Conservation (phyloP, 1,284 basidiomycete species). For the Cerioporus squamosus region DNA sequence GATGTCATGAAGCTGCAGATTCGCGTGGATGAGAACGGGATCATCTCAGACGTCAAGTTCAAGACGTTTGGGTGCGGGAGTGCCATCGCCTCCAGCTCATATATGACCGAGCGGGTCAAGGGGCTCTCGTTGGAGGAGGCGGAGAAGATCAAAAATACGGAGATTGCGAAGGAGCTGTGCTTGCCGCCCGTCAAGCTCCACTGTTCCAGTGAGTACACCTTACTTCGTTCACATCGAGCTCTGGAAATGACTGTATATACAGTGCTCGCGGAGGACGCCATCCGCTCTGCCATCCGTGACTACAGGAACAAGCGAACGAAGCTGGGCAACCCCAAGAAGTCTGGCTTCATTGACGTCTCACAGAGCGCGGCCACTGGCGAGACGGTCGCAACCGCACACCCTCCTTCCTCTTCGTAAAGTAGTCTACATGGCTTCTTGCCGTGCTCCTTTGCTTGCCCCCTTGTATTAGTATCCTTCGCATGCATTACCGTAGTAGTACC, state of each 20-base stretch:
- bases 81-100: slow-evolving; percentile 96
- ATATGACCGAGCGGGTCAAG: slow-evolving; percentile 98
- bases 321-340: slow-evolving; percentile 52
- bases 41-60: slow-evolving; percentile 99
- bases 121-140: slow-evolving; percentile 95
- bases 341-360: slow-evolving; percentile 78
- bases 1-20: slow-evolving; percentile 99
- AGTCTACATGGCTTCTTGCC: not conserved
- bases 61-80: slow-evolving; percentile 98
- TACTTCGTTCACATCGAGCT: slow-evolving; percentile 15
- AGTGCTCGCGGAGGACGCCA: slow-evolving; percentile 99
- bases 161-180: slow-evolving; percentile 96
- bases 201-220: slow-evolving; percentile 71
- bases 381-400: slow-evolving; percentile 68
- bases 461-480: slow-evolving; percentile 20
- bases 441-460: not conserved
- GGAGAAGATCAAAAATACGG: slow-evolving; percentile 97
- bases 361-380: slow-evolving; percentile 71
- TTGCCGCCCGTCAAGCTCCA: slow-evolving; percentile 97
- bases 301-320: slow-evolving; percentile 81
- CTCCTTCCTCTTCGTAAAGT: slow-evolving; percentile 36
- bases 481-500: slow-evolving; percentile 19
- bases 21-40: slow-evolving; percentile 91
- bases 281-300: slow-evolving; percentile 92
- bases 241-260: slow-evolving; percentile 28